Percentiles rank a stretch among this genome's conserved stretches.
These are phyloP conservation scores for Deinandra increscens DNA, from an alignment of 129 eudicot species.

Conservation along the genomic window DNA sequence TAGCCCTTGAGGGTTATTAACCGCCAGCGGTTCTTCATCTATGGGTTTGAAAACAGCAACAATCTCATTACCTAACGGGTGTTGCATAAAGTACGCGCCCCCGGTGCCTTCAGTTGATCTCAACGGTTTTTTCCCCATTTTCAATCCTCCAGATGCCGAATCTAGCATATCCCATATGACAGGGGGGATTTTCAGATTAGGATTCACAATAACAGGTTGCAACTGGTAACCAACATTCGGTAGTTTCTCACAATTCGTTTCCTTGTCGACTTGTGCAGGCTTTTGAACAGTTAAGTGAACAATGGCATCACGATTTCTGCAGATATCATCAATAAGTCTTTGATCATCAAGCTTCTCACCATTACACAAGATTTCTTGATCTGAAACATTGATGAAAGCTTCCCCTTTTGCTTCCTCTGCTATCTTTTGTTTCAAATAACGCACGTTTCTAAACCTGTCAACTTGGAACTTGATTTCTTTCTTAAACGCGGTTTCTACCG, in stretches of 20 bases:
- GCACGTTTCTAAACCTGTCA: conserved; percentile 47
- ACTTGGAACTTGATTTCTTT: conserved; percentile 56
- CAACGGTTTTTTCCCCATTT: conserved; percentile 38
- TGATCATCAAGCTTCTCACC: conserved; percentile 76
- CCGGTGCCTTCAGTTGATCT: conserved; percentile 68
- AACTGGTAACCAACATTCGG: conserved; percentile 35
- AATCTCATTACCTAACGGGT: conserved; percentile 41
- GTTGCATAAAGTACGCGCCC: conserved; percentile 65
- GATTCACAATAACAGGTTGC: conserved; percentile 54
- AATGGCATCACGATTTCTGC: conserved; percentile 40
- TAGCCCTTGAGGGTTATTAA: conserved; percentile 57
- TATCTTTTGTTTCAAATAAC: conserved; percentile 53
- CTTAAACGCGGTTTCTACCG: conserved; percentile 49
- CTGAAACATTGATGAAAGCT: conserved; percentile 39
- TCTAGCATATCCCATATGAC: conserved; percentile 39
- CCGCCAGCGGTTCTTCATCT: conserved; percentile 75
- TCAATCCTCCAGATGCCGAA: conserved; percentile 45
- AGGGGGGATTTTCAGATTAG: conserved; percentile 31
- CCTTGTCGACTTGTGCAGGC: conserved; percentile 43
- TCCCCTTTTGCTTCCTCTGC: conserved; percentile 53
- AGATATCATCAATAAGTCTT: conserved; percentile 53
- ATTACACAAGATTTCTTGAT: conserved; percentile 52
- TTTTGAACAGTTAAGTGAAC: conserved; percentile 63
- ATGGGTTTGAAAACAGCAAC: conserved; percentile 61
- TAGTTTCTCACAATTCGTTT: conserved; percentile 24